Conservation (phyloP, 225 moss, liverwort and hornwort genomes). For the Takakia lepidozioides region DNA sequence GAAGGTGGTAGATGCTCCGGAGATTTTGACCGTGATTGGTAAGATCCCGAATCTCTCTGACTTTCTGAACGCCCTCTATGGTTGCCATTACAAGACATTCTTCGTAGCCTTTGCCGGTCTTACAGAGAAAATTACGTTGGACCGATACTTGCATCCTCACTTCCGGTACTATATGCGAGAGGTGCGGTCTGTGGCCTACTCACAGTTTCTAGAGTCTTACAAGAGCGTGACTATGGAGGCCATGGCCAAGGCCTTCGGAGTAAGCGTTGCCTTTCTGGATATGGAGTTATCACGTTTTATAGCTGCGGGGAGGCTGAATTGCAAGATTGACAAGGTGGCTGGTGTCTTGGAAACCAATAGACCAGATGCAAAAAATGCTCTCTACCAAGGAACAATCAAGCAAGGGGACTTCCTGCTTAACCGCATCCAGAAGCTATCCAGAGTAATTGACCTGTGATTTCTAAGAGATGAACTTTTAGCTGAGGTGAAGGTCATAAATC, state of each 20-base stretch:
- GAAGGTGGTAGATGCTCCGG: conserved; percentile 99
- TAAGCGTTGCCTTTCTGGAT: conserved; percentile 85
- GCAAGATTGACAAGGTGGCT: conserved; percentile 99
- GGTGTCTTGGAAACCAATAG: conserved; percentile 94
- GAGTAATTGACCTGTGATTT: conserved; percentile 96
- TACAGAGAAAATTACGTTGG: conserved; percentile 80
- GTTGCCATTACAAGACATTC: conserved; percentile 91
- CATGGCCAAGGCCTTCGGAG: conserved; percentile 95
- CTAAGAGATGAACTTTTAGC: too few species aligned
- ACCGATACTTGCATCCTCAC: conserved; percentile 84
- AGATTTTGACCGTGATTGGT: conserved; percentile 93
- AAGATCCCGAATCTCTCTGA: conserved; percentile 84
- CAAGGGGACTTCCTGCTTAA: conserved; percentile 98
- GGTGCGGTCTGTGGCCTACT: conserved; percentile 90
- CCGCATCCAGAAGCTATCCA: conserved; percentile 96
- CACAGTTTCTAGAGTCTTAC: conserved; percentile 95
- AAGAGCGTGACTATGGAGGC: conserved; percentile 99
- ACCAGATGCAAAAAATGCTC: conserved; percentile 94
- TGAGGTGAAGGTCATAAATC: too few species aligned
- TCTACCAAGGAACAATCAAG: conserved; percentile 95
- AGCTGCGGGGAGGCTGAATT: conserved; percentile 89
- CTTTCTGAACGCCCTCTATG: conserved; percentile 87
- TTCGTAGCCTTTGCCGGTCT: conserved; percentile 92
- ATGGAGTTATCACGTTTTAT: conserved; percentile 92
- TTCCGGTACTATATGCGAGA: conserved; percentile 99